These are phyloP conservation scores for Mallotus repandus DNA, from an alignment of 441 rosid species.

Conservation along the genomic window DNA sequence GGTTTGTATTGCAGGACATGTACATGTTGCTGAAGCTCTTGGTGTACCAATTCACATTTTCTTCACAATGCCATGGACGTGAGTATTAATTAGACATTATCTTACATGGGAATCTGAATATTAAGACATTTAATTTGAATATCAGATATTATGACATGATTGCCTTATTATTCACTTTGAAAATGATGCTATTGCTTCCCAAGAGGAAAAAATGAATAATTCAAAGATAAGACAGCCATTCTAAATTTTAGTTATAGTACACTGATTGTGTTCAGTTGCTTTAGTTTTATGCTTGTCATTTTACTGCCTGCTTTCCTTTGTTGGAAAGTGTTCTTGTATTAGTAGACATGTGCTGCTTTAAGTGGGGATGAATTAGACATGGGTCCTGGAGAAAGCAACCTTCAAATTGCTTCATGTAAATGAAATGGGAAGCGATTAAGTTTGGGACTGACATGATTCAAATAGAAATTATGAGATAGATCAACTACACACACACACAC, in stretches of 20 bases:
- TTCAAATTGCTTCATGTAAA: background rate
- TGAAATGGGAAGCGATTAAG: background rate
- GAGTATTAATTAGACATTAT: conserved; percentile 42
- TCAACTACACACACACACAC: background rate
- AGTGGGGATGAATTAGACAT: background rate
- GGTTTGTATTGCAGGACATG: conserved; percentile 66
- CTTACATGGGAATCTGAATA: conserved; percentile 21
- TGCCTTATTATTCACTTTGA: background rate
- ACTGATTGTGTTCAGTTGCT: background rate
- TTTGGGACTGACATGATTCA: conserved; percentile 7
- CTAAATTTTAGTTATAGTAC: background rate
- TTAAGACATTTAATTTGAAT: conserved; percentile 6
- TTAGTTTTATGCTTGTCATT: background rate
- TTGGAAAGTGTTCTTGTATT: background rate
- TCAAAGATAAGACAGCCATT: background rate
- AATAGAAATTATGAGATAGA: background rate
- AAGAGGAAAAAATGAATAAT: background rate
- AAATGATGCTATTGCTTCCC: background rate
- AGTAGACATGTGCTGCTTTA: background rate
- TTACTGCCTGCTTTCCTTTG: background rate
- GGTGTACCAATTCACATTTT: conserved; percentile 93
- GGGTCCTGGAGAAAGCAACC: conserved; percentile 7
- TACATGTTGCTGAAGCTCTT: conserved; percentile 98
- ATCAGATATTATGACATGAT: background rate
- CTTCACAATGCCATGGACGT: conserved; percentile 99